These are phyloP conservation scores for Amauroascus niger DNA, from an alignment of 2,329 filamentous ascomycete species.

Conservation along the genomic window DNA sequence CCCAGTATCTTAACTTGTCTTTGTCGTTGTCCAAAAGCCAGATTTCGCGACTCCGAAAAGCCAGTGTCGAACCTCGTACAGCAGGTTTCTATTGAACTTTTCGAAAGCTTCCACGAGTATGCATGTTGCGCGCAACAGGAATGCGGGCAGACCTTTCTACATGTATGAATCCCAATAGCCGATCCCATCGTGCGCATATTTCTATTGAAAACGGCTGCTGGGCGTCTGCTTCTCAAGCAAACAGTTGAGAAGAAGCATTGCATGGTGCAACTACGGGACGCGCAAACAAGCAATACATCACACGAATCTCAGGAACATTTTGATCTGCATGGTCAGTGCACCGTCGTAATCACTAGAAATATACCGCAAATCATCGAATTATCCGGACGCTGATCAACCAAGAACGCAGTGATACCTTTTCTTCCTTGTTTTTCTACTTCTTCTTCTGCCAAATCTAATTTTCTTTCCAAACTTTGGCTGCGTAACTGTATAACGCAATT, in stretches of 20 bases:
- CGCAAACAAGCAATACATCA: not conserved
- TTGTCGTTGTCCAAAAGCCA: too few species aligned
- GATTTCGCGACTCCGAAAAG: too few species aligned
- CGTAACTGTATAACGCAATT: too few species aligned
- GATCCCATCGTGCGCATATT: not conserved
- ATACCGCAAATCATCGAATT: not conserved
- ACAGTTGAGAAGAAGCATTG: not conserved
- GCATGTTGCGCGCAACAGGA: too few species aligned
- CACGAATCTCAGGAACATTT: not conserved
- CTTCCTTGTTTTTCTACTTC: too few species aligned
- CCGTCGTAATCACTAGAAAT: not conserved
- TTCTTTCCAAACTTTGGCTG: too few species aligned
- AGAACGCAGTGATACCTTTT: not conserved
- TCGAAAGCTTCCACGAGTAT: too few species aligned
- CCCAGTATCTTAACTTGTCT: too few species aligned
- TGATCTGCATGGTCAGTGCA: constrained; percentile 3
- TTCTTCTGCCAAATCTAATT: too few species aligned
- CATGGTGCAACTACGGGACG: not conserved
- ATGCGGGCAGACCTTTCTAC: not conserved
- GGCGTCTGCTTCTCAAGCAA: not conserved
- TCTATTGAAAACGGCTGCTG: too few species aligned
- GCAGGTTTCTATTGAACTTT: constrained; percentile 1
- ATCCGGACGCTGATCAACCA: not conserved
- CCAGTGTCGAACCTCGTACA: not conserved
- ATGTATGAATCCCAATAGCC: not conserved